Base-by-base conservation (phyloP, 1,139 yeast species). In the Debaryomyces psychrophilus region DNA sequence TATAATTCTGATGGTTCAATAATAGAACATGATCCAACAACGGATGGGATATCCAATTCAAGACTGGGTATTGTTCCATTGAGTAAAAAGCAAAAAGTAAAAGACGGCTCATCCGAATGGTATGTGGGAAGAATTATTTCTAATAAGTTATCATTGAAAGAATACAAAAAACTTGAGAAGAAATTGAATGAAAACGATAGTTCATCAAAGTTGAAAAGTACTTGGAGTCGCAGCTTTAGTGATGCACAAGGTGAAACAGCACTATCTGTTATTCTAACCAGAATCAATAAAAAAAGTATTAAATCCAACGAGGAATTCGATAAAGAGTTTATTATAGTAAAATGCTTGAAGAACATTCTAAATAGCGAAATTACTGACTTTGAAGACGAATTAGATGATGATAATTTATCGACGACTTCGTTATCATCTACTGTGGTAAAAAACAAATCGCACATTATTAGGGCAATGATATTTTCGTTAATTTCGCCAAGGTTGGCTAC, bases 241-340 rank as follows among this genome's bases (percentile, higher is more conserved):
- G 64, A 61, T 12, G 68, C 69, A 2, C 79, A 75, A 53, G 80
- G 79, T 20, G 79, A 74, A 45, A 66, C 76, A 9, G 79, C 79
- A 0, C 60, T 75, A 18, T 65, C 76, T 0, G 77, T 72, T 5
- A 64, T 71, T 11, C 65, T 75, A 31, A 58, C 72, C 1, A 57
- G 76, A 40, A 64, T 73, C 31, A 73, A 71, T 51, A 71, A 66
- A 49, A 72, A 73, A 52, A 71, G 76, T 51, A 73, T 74, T 47
- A 75, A 75, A 53, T 69, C 71, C 36, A 73, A 75, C 49, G 77
- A 73, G 29, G 79, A 74, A 48, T 71, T 74, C 36, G 78, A 74
- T 44, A 66, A 61, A 47, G 80, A 75, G 50, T 70, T 54, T 45
- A 52, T 61, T 14, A 72, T 75, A 25, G 69, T 75, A 9, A 64